These are phyloP conservation scores for Fusarium mangiferae DNA, from an alignment of 2,329 filamentous ascomycete genomes.

Conservation along the genomic window DNA sequence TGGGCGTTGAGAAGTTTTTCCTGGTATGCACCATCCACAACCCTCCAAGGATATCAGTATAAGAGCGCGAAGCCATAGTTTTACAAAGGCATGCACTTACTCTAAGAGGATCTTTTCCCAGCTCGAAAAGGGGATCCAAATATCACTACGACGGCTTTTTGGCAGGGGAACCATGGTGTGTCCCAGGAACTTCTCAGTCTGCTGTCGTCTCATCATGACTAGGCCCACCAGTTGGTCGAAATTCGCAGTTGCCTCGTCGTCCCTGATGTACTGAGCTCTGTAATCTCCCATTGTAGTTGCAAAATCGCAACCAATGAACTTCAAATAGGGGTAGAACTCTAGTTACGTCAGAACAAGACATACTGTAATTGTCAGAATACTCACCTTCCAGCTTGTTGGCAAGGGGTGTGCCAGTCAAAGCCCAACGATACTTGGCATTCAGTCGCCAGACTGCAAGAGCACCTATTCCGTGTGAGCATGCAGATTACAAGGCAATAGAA, in stretches of 20 bases:
- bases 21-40: background rate
- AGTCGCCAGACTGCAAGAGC: constrained; percentile 42
- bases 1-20: accelerated
- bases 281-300: constrained; percentile 2
- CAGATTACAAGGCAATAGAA: accelerated
- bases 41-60: background rate
- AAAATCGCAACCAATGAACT: constrained; percentile 44
- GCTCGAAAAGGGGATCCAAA: background rate
- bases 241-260: constrained; percentile 1
- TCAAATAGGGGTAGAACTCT: constrained; percentile 53
- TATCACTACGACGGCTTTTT: background rate
- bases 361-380: too few relatives aligned
- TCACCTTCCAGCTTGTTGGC: constrained; percentile 47
- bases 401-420: constrained; percentile 51
- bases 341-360: too few relatives aligned
- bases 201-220: constrained; percentile 42
- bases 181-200: background rate
- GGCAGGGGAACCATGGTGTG: background rate
- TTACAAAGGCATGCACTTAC: accelerated
- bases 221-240: constrained; percentile 36
- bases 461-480: constrained; percentile 10
- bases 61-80: accelerated
- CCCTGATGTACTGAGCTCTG: constrained; percentile 24
- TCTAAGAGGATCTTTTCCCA: background rate
- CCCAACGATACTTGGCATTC: constrained; percentile 48